Base-by-base conservation (phyloP, 352 stramenopile species). In the Phytophthora europaea region DNA sequence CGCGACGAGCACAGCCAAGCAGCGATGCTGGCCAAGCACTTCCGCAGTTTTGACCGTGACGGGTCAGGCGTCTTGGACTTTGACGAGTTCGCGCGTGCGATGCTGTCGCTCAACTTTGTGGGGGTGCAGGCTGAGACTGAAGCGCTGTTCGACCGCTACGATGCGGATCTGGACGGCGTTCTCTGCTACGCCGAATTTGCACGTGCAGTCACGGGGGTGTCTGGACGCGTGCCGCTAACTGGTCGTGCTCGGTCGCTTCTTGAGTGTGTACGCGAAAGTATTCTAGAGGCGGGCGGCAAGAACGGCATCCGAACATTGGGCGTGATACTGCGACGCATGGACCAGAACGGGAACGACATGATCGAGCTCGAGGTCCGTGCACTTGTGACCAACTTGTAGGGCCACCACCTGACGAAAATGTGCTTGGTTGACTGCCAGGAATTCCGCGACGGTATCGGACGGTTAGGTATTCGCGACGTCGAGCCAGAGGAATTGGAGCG, bases 41-140 rank as follows among this genome's bases (percentile, higher is more conserved):
- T 98, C 61, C 85, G 82, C 20, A 79, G 62, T 31, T 98, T 98
- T 56, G 92, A 98, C 66, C 60, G 56, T 7, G 89, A 95, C 23
- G 73, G 68, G 12, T 96, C 82, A 0, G 90, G 90, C 5, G 73
- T 87, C 8, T 75, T 98, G 23, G 89, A 95, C 70, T 96, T 94
- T 71, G 88, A 97, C 61, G 91, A 98, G 73, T 98, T 97, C 62
- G 89, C 81, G 52, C 85, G 88, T 33, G 92, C 89, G 3, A 95
- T 97, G 86, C 67, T 92, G 47, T 83, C 81, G 36, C 82, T 98
- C 58, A 97, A 98, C 67, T 96, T 98, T 61, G 84, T 98, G 7
- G 92, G 93, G 23, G 91, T 94, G 26, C 92, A 97, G 69, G 84
- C 88, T 15, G 91, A 96, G 68, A 75, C 93, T 13, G 87, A 97